Conservation (phyloP, 352 stramenopile genomes). For the Pythium monospermum region DNA sequence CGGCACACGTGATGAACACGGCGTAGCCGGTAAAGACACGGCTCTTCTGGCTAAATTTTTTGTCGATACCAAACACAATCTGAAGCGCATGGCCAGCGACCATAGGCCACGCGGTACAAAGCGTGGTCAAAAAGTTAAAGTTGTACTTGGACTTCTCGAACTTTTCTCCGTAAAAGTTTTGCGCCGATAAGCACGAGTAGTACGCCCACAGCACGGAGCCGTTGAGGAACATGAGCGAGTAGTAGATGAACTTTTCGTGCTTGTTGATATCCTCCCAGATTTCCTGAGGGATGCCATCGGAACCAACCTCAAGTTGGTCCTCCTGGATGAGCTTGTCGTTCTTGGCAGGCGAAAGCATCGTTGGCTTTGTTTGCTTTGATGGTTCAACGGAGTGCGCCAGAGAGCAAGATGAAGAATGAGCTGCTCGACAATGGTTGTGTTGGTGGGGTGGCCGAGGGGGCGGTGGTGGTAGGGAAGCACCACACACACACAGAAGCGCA, state of each 20-base stretch:
- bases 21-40: slow-evolving; percentile 45
- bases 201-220: slow-evolving; percentile 35
- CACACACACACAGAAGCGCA: too few relatives aligned
- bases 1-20: slow-evolving; percentile 49
- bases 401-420: slow-evolving; percentile 16
- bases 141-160: slow-evolving; percentile 25
- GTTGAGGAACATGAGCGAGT: slow-evolving; percentile 33
- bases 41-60: slow-evolving; percentile 34
- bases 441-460: too few relatives aligned
- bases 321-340: slow-evolving; percentile 22
- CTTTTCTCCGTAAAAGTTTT: slow-evolving; percentile 24
- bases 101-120: slow-evolving; percentile 57
- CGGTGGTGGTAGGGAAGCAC: too few relatives aligned
- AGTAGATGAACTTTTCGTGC: slow-evolving; percentile 29
- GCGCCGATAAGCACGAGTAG: slow-evolving; percentile 33
- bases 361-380: neutral
- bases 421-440: too few relatives aligned
- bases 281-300: slow-evolving; percentile 20
- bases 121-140: slow-evolving; percentile 67
- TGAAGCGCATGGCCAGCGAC: slow-evolving; percentile 44
- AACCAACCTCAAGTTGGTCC: slow-evolving; percentile 15
- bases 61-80: slow-evolving; percentile 54
- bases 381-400: neutral
- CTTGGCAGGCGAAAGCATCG: slow-evolving; percentile 17
- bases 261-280: slow-evolving; percentile 26